A percentile compares a stretch with the other conserved stretches of the same genome.
Conservation (phyloP, 352 stramenopile genomes). For the Aphanomyces euteiches region DNA sequence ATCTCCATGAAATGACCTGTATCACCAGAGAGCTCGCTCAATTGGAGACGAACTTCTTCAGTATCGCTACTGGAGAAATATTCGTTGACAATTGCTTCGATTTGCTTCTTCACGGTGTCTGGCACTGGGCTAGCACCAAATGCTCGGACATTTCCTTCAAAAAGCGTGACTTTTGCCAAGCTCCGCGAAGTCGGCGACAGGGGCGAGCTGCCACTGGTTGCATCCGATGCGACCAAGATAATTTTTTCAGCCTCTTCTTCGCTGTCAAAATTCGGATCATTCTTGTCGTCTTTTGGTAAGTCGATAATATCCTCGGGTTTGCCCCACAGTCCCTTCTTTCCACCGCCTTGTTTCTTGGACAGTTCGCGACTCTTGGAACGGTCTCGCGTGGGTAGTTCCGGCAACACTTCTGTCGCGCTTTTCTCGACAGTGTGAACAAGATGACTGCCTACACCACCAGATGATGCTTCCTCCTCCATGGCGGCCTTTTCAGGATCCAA, state of each 20-base stretch:
- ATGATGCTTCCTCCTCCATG: neutral
- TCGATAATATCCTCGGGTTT: conserved; percentile 71
- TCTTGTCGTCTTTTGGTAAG: conserved; percentile 65
- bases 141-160: conserved; percentile 19
- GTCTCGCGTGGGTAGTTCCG: conserved; percentile 38
- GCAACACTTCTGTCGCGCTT: conserved; percentile 26
- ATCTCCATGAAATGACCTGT: conserved; percentile 14
- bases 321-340: conserved; percentile 79
- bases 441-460: neutral
- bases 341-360: conserved; percentile 82
- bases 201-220: conserved; percentile 40
- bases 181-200: conserved; percentile 38
- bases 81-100: conserved; percentile 86
- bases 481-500: conserved; percentile 16
- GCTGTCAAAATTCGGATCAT: conserved; percentile 93
- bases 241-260: conserved; percentile 85
- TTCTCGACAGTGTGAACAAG: too few relatives aligned
- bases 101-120: conserved; percentile 85
- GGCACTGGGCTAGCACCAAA: conserved; percentile 33
- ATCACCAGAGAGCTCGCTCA: conserved; percentile 10
- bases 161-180: conserved; percentile 17
- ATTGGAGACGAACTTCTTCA: conserved; percentile 80
- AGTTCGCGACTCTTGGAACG: conserved; percentile 83
- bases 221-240: conserved; percentile 60
- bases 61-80: conserved; percentile 86